Evolutionary conservation across 2,329 filamentous ascomycete species (phyloP).

Genomic region (Lomentospora prolificans): DNA sequence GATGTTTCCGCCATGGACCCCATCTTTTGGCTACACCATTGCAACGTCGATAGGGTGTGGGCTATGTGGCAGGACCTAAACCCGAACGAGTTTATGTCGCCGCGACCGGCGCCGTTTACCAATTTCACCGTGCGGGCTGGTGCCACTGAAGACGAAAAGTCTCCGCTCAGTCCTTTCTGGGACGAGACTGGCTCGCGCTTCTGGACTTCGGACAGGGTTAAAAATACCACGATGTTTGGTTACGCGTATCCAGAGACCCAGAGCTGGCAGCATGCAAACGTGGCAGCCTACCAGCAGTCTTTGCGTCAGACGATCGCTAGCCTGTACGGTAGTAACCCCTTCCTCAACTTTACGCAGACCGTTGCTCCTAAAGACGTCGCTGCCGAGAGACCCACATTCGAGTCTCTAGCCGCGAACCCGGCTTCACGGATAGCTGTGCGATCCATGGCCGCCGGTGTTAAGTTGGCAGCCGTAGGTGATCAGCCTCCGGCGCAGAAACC

Average conservation of each 20-base stretch:
- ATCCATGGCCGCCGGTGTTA: background rate
- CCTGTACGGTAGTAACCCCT: constrained; percentile 42
- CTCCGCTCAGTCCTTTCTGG: constrained; percentile 59
- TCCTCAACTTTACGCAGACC: constrained; percentile 6
- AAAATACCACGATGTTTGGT: constrained; percentile 51
- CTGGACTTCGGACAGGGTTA: constrained; percentile 57
- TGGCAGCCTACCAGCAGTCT: constrained; percentile 13
- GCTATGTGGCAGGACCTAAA: constrained; percentile 71
- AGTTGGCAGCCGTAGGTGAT: background rate
- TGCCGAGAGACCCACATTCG: constrained; percentile 1
- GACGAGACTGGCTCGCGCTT: constrained; percentile 45
- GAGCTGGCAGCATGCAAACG: constrained; percentile 11
- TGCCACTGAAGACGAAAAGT: constrained; percentile 41
- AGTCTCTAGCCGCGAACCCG: background rate
- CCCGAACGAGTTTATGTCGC: constrained; percentile 35
- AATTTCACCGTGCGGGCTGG: constrained; percentile 21
- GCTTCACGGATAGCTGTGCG: background rate
- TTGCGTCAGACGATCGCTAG: constrained; percentile 21
- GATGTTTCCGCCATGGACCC: constrained; percentile 54
- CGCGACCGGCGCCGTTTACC: constrained; percentile 1
- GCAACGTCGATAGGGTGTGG: constrained; percentile 64
- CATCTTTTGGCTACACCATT: constrained; percentile 53
- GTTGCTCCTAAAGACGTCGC: constrained; percentile 4
- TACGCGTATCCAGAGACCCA: constrained; percentile 64
- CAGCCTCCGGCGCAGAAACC: background rate